A percentile compares a stretch with the other conserved stretches of the same genome.
These are phyloP conservation scores for Salix exigua DNA, from an alignment of 345 rosid species.

Conservation along the genomic window DNA sequence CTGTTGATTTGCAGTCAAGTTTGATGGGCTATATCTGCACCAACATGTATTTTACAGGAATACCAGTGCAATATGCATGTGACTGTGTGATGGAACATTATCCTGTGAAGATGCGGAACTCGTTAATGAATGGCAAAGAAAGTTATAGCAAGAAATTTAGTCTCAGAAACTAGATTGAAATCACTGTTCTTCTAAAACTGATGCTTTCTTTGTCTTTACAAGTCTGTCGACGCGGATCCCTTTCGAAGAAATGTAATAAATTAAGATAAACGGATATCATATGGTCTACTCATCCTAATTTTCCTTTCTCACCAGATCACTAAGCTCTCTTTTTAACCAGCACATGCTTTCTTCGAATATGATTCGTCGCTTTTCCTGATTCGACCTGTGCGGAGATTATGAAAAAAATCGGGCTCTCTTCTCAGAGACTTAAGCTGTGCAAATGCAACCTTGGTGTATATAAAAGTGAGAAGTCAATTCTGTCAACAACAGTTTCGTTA, in stretches of 20 bases:
- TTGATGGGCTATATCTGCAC: background rate
- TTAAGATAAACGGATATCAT: background rate
- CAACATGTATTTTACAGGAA: background rate
- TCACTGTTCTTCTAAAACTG: too few species aligned
- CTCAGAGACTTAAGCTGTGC: background rate
- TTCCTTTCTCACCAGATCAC: background rate
- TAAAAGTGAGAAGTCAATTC: constrained; percentile 25
- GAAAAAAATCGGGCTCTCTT: background rate
- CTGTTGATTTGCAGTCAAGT: background rate
- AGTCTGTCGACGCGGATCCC: background rate
- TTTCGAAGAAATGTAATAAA: background rate
- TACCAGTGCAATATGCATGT: background rate
- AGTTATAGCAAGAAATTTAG: background rate
- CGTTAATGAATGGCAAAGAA: background rate
- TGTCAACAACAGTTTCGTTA: background rate
- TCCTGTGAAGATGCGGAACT: background rate
- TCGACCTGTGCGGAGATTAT: background rate
- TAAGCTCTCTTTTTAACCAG: background rate
- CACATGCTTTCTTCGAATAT: background rate
- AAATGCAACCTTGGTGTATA: constrained; percentile 6
- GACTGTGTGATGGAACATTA: background rate
- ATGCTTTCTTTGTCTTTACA: background rate
- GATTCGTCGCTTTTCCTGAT: background rate
- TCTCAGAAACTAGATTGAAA: too few species aligned
- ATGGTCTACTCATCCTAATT: background rate